phyloP scores from a whole-genome alignment of 192 early-diverging fungal species.

The Gorgonomyces haynaldii region DNA sequence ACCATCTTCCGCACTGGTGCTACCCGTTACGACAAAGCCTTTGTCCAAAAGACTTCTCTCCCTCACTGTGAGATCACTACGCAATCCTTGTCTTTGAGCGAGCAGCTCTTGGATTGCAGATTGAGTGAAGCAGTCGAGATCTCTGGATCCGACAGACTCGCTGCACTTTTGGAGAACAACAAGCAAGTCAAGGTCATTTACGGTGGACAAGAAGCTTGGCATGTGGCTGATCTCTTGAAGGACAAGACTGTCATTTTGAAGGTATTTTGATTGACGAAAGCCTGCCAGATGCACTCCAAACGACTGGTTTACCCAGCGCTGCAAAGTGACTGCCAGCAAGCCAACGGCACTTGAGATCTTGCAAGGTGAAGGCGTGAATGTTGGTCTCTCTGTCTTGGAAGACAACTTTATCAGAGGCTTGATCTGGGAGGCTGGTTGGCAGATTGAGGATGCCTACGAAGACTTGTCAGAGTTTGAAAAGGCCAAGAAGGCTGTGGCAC shows the following conservation, averaged over 20 bases:
- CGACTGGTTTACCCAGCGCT: conserved; percentile 47
- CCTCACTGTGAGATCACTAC: too few species aligned
- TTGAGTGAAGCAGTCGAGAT: not conserved
- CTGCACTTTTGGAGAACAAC: not conserved
- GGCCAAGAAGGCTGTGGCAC: conserved; percentile 54
- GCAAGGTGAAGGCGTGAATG: conserved; percentile 44
- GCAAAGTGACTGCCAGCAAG: conserved; percentile 38
- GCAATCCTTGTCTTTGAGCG: too few species aligned
- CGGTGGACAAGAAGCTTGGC: conserved; percentile 57
- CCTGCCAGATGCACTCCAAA: conserved; percentile 55
- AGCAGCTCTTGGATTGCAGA: conserved; percentile 1
- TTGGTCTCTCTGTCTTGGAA: conserved; percentile 35
- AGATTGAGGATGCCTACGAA: conserved; percentile 16
- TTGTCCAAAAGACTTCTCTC: too few species aligned
- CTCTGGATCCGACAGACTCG: not conserved
- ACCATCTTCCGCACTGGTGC: conserved; percentile 58
- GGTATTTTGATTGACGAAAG: too few species aligned
- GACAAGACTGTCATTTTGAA: too few species aligned
- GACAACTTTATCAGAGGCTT: conserved; percentile 50
- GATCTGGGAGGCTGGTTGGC: conserved; percentile 72
- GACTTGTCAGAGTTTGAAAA: conserved; percentile 1
- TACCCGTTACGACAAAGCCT: conserved; percentile 28
- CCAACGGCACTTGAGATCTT: conserved; percentile 43
- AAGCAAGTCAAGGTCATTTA: conserved; percentile 33
- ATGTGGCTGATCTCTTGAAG: too few species aligned